Conservation (phyloP, 176 grass and related monocot genomes). For the barley (Hordeum vulgare) region MorexV3_pseudomolecules_assembly NC_058524.1:335130252-335130751, state of each 20-base stretch:
- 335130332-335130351: conserved; percentile 30
- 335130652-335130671: conserved; percentile 26
- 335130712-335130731: conserved; percentile 36
- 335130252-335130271: conserved; percentile 21
- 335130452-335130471: neutral
- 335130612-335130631: conserved; percentile 47
- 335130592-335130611: conserved; percentile 27
- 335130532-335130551: conserved; percentile 11
- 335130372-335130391: conserved; percentile 9
- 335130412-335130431: neutral
- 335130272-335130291: conserved; percentile 45
- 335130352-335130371: neutral
- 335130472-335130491: neutral
- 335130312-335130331: conserved; percentile 3
- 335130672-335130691: conserved; percentile 54
- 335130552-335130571: conserved; percentile 27
- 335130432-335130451: neutral
- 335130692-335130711: conserved; percentile 20
- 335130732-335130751: neutral
- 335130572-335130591: conserved; percentile 17
- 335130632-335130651: conserved; percentile 40
- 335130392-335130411: conserved; percentile 36
- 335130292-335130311: conserved; percentile 58
- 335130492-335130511: neutral
- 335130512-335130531: neutral